Conservation (phyloP, 345 rosid species). For the Ceriops tagal region DNA sequence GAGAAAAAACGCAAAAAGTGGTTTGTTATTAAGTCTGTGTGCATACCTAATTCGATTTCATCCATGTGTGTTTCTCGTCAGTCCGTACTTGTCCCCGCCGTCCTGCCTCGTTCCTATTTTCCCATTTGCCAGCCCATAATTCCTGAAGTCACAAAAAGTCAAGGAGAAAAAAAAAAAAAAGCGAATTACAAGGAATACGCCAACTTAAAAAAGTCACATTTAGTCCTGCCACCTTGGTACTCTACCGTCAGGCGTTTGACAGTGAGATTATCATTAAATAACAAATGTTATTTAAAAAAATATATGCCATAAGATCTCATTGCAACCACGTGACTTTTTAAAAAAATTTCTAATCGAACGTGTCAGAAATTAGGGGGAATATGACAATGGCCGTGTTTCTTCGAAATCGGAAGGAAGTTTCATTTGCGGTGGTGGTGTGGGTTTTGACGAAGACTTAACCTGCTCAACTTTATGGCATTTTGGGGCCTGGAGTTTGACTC, state of each 20-base stretch:
- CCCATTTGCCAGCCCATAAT: not conserved
- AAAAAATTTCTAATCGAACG: not conserved
- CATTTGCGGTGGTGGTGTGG: slow-evolving; percentile 10
- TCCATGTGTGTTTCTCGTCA: slow-evolving; percentile 37
- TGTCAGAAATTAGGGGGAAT: slow-evolving; percentile 32
- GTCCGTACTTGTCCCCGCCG: slow-evolving; percentile 36
- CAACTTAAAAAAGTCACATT: no score
- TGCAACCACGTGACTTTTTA: slow-evolving; percentile 22
- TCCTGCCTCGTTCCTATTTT: slow-evolving; percentile 18
- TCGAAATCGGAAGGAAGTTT: slow-evolving; percentile 45
- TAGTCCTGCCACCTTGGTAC: no score
- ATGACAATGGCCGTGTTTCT: slow-evolving; percentile 33
- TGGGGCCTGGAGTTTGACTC: no score
- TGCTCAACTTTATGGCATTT: not conserved
- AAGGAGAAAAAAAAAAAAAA: no score
- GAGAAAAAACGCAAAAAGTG: not conserved
- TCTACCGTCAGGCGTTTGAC: slow-evolving; percentile 29
- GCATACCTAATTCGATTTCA: slow-evolving; percentile 1
- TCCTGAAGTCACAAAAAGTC: no score
- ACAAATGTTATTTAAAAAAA: not conserved
- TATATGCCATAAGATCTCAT: not conserved
- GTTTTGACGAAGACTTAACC: not conserved
- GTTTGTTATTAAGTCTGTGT: not conserved
- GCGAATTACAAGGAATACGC: not conserved
- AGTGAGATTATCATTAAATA: slow-evolving; percentile 14